Base-by-base conservation (phyloP, 2,329 filamentous ascomycete genomes). In the Dryadomyces quercivorus region DNA sequence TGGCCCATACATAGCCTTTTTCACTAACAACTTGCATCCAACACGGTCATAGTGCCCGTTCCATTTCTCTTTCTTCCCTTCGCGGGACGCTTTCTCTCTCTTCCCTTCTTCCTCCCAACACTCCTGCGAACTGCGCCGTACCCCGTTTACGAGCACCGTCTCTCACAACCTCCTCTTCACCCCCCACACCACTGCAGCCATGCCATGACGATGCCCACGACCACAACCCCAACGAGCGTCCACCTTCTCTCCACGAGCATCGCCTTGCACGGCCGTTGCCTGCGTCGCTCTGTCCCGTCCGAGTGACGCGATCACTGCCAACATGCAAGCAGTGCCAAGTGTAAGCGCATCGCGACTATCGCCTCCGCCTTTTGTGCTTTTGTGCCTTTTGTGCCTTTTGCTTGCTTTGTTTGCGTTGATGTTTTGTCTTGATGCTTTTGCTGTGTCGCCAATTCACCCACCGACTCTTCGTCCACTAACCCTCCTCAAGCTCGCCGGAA, bases 401-500 rank as follows among this genome's bases (percentile, higher is more conserved):
- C n/a, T n/a, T n/a, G n/a, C 22, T 42, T 42, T n/a, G 31, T 21
- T 16, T 34, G 3, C 9, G 2, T 8, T 5, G 13, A 4, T 22
- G n/a, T 46, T 20, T 13, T 13, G n/a, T 4, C 20, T 4, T 46
- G 12, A 10, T 46, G 20, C 13, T 20, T 21, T 26, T 18, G 3
- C 15, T 22, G 7, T 46, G 2, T 22, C 20, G 26, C 8, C n/a
- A n/a, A n/a, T n/a, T n/a, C n/a, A n/a, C 26, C 26, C 8, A 8
- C 6, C 21, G 5, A 21, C 44, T 21, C 44, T 46, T 45, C 43
- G 6, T 2, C 6, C n/a, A 13, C 5, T 20, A 2, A 26, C 16
- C 50, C 36, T 16, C 36, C 12, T 16, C 63, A 82, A 82, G 79
- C 77, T 82, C 62, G 75, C 81, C 68, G 79, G 78, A 67, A 76